Evolutionary conservation across 768 basidiomycete species (phyloP), one percentile per base, ranked within the genome.

Genomic region (Exidia glandulosa): DNA sequence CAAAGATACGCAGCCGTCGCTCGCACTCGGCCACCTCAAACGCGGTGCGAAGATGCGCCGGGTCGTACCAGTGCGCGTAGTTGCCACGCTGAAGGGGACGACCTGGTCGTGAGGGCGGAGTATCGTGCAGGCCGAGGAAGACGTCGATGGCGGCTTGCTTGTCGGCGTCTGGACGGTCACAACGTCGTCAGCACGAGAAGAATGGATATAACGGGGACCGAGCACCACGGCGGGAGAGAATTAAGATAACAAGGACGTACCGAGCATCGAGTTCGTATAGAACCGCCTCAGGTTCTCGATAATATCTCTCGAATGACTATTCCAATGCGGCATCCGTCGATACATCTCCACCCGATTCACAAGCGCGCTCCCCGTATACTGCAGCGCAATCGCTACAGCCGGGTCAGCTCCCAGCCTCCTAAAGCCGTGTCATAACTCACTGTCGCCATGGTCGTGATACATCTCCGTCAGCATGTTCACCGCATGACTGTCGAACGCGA

Each of bases 391-490:
- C 1, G 93, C 94, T 94, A 3, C 32, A 3, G 31, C 19, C 56
- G 59, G 50, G 47, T 61, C 60, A 65, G 12, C 36, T 2, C 32
- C 2, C 25, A 30, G 2, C 16, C 23, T 59, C 14, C 12, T 30
- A 30, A 16, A 5, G 63, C 37, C n/a, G n/a, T n/a, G 33, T 23
- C 14, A 59, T 37, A 29, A 72, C 88, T 67, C 68, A 93, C 92
- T 94, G 68, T 96, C 93, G 1, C 93, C 93, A 65, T 96, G 94
- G 70, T 96, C 93, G 69, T 95, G 93, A 71, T 94, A 97, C 94
- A 99, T 97, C 74, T 96, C 93, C 3, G 94, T 98, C 65, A 99
- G 68, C 83, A 98, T 94, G 69, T 94, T 93, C 41, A 94, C 89
- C 1, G 92, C 94, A 70, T 95, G 94, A 10, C 89, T 92, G 66